Base-by-base conservation (phyloP, 345 rosid species). In the Boechera retrofracta region DNA sequence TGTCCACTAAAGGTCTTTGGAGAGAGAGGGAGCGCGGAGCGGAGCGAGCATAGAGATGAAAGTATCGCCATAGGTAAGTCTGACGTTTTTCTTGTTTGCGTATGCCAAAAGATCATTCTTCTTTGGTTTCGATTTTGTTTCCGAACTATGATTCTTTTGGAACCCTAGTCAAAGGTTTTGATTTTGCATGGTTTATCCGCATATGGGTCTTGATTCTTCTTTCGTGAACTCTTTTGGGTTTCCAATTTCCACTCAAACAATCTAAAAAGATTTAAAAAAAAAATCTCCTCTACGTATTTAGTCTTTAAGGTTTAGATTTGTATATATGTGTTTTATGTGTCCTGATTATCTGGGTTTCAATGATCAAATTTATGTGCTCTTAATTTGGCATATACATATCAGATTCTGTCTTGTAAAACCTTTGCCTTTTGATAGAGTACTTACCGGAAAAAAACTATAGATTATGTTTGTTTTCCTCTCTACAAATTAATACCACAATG, bases 91-190 rank as follows among this genome's bases (percentile, higher is more conserved):
- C 29, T 28, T 28, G 29, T 28, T 28, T 28, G 29, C 29, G 29
- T 28, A 28, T 28, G 29, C 29, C 29, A 2, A 28, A 28, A 2
- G 29, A 28, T 28, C 29, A 28, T 2, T 28, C 29, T 28, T 28
- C 29, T 28, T 28, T 28, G 29, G 29, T 28, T 28, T 28, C 29
- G 29, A 28, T 2, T 28, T 2, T 28, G 29, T 28, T 28, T 28
- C 29, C 2, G 3, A 1, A 1, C 29, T 28, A 28, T 28, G 29
- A 28, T 28, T 63, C 28, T 11, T 35, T 18, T 10, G 65, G n/a
- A 69, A 44, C 51, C 52, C 71, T 77, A 54, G 24, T 39, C 26
- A 39, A 5, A 68, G 24, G 36, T 68, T 68, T 32, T 60, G 47
- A 52, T 61, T 32, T 69, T 52, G 2, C 56, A 61, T 41, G 36